phyloP scores from a whole-genome alignment of 495 filamentous ascomycete genomes.

The Neurospora intermedia region DNA sequence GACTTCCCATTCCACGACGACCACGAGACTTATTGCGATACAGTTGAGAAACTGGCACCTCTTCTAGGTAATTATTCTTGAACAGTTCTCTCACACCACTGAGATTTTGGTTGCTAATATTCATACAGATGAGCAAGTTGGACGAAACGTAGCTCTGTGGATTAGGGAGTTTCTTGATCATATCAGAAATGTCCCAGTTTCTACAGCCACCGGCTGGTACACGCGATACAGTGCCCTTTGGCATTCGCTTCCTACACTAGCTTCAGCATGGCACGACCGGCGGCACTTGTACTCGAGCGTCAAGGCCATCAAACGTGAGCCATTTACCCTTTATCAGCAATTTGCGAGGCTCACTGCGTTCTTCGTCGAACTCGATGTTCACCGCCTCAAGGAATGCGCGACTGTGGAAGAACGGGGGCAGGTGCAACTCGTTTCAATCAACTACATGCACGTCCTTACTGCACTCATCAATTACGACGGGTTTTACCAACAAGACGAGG shows the following conservation, averaged over 20 bases:
- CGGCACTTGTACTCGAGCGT: constrained; percentile 3
- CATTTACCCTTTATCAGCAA: constrained; percentile 22
- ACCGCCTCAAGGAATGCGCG: not conserved
- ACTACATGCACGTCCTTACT: constrained; percentile 20
- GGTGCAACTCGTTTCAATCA: constrained; percentile 16
- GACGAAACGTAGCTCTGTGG: constrained; percentile 31
- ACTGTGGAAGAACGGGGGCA: not conserved
- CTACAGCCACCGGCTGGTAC: constrained; percentile 25
- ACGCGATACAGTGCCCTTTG: constrained; percentile 29
- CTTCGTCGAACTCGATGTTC: constrained; percentile 22
- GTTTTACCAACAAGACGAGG: constrained; percentile 13
- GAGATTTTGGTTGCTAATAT: constrained; percentile 15
- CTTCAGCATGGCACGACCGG: constrained; percentile 1
- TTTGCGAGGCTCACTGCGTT: constrained; percentile 20
- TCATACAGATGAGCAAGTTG: constrained; percentile 26
- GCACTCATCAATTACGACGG: constrained; percentile 23
- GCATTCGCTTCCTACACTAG: constrained; percentile 13
- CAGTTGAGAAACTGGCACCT: constrained; percentile 17
- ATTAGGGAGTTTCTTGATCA: constrained; percentile 30
- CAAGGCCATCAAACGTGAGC: constrained; percentile 10
- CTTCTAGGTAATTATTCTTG: not conserved
- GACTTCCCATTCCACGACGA: constrained; percentile 33
- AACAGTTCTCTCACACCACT: not conserved
- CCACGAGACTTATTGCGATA: constrained; percentile 28
- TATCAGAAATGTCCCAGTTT: constrained; percentile 11